Percentiles rank a stretch among this genome's conserved stretches.
Evolutionary conservation across 495 filamentous ascomycete species (phyloP).

Genomic region (Talaromyces thailandensis): DNA sequence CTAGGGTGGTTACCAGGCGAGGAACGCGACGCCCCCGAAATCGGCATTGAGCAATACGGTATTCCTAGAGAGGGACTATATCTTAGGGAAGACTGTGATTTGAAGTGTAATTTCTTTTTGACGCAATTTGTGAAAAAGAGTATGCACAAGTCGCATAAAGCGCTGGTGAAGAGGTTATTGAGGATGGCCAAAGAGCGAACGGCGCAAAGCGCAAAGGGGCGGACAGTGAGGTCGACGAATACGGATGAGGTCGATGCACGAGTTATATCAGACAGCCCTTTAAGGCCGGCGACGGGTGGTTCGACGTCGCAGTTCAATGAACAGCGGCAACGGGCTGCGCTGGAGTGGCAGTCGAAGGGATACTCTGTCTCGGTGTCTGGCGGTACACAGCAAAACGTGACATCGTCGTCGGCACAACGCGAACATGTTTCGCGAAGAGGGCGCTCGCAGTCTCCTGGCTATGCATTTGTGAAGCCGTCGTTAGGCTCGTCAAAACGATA

Average conservation of each 20-base stretch:
- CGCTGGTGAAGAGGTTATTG: conserved; percentile 56
- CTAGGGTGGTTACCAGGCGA: conserved; percentile 55
- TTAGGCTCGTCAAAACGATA: conserved; percentile 2
- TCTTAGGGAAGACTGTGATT: conserved; percentile 66
- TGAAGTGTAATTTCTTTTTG: conserved; percentile 67
- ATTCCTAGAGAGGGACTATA: conserved; percentile 57
- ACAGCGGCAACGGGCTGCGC: not conserved
- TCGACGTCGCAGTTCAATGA: conserved; percentile 1
- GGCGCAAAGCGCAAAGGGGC: not conserved
- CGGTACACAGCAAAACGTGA: not conserved
- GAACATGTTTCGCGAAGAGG: not conserved
- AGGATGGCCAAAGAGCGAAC: conserved; percentile 36
- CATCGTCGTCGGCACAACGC: not conserved
- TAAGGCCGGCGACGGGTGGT: not conserved
- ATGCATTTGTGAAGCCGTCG: not conserved
- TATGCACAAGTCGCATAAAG: conserved; percentile 58
- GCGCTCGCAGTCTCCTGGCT: not conserved
- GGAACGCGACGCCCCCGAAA: conserved; percentile 44
- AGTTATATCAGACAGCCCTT: not conserved
- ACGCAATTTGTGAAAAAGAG: conserved; percentile 66
- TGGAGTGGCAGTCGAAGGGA: conserved; percentile 1
- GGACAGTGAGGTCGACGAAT: not conserved
- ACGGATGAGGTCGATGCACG: not conserved
- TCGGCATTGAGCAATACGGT: conserved; percentile 26
- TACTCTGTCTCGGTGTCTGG: conserved; percentile 3